phyloP scores from a whole-genome alignment of 1,284 basidiomycete species.

The Leccinum proliferum region DNA sequence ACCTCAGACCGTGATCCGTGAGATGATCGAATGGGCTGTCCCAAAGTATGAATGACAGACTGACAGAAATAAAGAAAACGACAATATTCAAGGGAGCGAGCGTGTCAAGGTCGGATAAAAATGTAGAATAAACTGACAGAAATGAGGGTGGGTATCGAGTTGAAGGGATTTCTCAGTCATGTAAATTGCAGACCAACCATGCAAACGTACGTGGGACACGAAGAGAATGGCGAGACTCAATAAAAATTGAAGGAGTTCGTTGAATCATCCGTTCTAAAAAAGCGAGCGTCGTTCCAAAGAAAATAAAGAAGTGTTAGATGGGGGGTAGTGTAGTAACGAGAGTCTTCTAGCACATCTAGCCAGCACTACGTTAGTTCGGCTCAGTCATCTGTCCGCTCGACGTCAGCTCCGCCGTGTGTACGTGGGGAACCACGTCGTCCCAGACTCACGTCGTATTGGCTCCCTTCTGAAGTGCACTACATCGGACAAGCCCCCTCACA shows the following conservation, averaged over 20 bases:
- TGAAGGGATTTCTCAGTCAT: conserved; percentile 3
- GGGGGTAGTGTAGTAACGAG: not conserved
- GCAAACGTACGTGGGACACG: not conserved
- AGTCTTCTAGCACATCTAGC: not conserved
- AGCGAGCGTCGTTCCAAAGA: not conserved
- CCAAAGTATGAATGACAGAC: not conserved
- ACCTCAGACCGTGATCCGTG: not conserved
- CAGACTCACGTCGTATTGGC: conserved; percentile 8
- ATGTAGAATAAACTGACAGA: not conserved
- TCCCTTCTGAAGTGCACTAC: conserved; percentile 1
- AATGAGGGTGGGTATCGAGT: conserved; percentile 12
- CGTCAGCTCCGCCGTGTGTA: conserved; percentile 1
- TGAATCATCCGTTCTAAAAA: conserved; percentile 3
- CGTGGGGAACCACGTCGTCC: not conserved
- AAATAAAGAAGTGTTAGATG: not conserved
- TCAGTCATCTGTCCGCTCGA: not conserved
- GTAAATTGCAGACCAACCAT: conserved; percentile 4
- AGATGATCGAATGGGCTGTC: not conserved
- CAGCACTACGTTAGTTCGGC: not conserved
- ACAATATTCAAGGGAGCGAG: not conserved
- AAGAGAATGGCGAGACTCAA: not conserved
- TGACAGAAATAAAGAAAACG: not conserved
- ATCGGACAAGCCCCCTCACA: not conserved
- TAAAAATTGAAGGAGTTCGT: not conserved
- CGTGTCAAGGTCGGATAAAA: not conserved